These are phyloP conservation scores for Fusarium sp. DNA, from an alignment of 2,329 filamentous ascomycete genomes.

Conservation along the genomic window DNA sequence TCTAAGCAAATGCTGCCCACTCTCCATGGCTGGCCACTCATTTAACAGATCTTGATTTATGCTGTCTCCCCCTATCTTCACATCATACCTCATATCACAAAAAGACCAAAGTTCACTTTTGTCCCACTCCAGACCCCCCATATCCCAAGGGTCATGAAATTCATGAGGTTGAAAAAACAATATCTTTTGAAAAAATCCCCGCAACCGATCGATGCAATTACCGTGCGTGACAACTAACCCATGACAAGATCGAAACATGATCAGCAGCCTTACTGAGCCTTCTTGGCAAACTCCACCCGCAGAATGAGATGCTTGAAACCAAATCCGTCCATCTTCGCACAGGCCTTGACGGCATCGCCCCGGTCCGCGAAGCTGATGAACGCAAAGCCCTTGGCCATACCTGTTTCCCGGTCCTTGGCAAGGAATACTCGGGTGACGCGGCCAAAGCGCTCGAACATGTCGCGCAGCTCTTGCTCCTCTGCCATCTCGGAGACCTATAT, in stretches of 20 bases:
- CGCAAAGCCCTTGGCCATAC: conserved; percentile 96
- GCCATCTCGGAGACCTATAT: conserved; percentile 92
- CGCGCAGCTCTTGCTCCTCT: conserved; percentile 92
- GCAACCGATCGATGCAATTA: conserved; percentile 43
- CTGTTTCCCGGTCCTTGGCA: conserved; percentile 96
- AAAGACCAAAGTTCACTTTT: conserved; percentile 37
- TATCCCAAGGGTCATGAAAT: conserved; percentile 42
- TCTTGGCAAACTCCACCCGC: conserved; percentile 88
- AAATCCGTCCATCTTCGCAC: conserved; percentile 97
- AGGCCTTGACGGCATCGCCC: conserved; percentile 88
- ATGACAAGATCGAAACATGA: conserved; percentile 43
- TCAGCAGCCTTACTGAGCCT: conserved; percentile 56
- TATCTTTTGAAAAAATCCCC: conserved; percentile 7
- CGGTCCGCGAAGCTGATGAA: conserved; percentile 98
- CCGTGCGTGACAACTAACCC: conserved; percentile 42
- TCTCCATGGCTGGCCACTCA: background rate
- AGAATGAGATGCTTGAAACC: conserved; percentile 90
- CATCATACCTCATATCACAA: conserved; percentile 24
- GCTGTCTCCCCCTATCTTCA: conserved; percentile 1
- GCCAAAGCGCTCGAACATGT: conserved; percentile 98
- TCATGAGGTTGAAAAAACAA: conserved; percentile 39
- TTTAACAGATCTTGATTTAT: conserved; percentile 12
- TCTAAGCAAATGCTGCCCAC: background rate
- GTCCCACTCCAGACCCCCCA: conserved; percentile 28
- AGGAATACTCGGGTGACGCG: conserved; percentile 97